Conservation (phyloP, 2,329 filamentous ascomycete species). For the Ustulina deusta region DNA sequence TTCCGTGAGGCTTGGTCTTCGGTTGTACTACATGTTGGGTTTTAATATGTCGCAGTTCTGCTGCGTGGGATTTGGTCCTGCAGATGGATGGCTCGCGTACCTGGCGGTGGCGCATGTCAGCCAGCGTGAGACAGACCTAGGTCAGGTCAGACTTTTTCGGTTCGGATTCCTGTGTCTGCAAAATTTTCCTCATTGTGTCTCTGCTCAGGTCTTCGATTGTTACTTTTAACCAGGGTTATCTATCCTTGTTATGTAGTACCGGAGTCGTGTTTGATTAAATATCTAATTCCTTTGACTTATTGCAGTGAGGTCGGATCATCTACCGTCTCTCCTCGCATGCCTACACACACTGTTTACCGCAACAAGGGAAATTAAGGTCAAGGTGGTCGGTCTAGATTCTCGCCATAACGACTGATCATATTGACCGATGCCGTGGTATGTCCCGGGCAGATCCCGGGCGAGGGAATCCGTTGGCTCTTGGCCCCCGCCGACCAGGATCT, state of each 20-base stretch:
- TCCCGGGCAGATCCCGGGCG: background rate
- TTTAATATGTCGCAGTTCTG: constrained; percentile 5
- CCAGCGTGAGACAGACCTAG: background rate
- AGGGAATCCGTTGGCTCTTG: constrained; percentile 16
- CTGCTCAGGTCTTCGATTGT: background rate
- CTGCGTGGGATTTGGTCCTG: constrained; percentile 5
- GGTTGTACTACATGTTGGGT: background rate
- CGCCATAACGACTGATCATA: constrained; percentile 4
- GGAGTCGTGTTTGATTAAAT: background rate
- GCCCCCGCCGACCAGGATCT: constrained; percentile 27
- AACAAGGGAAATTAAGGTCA: too few species aligned
- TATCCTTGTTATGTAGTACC: background rate
- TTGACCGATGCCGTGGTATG: background rate
- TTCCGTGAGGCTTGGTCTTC: constrained; percentile 63
- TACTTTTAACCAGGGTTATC: background rate
- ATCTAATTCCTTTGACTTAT: background rate
- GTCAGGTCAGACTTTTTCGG: background rate
- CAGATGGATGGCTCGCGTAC: constrained; percentile 16
- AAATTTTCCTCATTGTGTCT: background rate
- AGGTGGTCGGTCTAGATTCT: too few species aligned
- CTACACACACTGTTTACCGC: too few species aligned
- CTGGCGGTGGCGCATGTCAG: constrained; percentile 1
- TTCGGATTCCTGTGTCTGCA: background rate
- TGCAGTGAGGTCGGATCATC: background rate
- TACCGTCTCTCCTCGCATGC: background rate